These are phyloP conservation scores for Mortierella sp. DNA, from an alignment of 371 early-diverging fungal genomes.

Conservation along the genomic window DNA sequence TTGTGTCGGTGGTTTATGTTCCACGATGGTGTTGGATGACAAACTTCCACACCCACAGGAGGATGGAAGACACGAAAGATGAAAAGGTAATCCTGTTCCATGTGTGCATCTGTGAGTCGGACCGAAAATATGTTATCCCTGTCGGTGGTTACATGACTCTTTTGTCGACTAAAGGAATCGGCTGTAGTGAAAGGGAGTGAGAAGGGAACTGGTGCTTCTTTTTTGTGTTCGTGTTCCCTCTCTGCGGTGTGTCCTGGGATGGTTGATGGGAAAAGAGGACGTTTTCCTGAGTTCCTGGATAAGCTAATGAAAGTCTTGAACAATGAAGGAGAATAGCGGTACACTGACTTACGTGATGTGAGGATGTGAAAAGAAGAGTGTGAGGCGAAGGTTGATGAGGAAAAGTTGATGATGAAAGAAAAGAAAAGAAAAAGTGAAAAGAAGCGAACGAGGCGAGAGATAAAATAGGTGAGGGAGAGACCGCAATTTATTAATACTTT, in stretches of 20 bases:
- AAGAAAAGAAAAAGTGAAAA: neutral
- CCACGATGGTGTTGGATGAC: neutral
- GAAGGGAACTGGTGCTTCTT: neutral
- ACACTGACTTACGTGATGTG: neutral
- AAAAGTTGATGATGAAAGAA: neutral
- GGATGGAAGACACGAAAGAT: neutral
- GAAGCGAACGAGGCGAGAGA: neutral
- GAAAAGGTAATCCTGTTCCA: neutral
- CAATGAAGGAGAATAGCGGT: neutral
- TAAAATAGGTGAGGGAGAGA: neutral
- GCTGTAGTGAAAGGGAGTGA: neutral
- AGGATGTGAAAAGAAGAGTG: neutral
- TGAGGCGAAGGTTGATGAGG: neutral
- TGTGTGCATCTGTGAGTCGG: neutral
- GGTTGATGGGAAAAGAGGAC: neutral
- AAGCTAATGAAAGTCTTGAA: neutral
- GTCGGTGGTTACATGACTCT: neutral
- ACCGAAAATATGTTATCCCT: neutral
- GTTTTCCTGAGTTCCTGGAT: neutral
- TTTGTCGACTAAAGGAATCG: neutral
- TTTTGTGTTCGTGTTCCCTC: neutral
- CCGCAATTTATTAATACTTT: conserved; percentile 3
- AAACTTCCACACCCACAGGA: neutral
- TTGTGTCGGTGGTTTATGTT: neutral
- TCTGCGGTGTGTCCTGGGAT: neutral